Evolutionary conservation across 73 alveolate species (phyloP).

Genomic region (Paraurostyla sp.): DNA sequence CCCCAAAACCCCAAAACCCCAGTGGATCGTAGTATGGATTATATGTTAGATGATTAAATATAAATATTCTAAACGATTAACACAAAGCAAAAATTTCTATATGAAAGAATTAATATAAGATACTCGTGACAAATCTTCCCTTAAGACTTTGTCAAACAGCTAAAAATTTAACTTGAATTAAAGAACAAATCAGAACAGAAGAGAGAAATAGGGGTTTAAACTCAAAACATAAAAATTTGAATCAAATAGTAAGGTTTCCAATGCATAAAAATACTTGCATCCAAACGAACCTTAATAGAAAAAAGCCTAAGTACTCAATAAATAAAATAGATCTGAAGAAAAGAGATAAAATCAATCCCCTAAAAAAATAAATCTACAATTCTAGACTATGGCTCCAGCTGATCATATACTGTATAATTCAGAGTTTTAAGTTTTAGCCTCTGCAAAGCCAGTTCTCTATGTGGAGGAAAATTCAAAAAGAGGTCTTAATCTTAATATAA

Average conservation of each 20-base stretch:
- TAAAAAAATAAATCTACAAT: too few relatives aligned
- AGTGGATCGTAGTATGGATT: not conserved
- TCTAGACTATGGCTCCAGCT: not conserved
- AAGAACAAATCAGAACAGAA: not conserved
- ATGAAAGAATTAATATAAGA: conserved; percentile 21
- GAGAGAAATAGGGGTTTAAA: conserved; percentile 11
- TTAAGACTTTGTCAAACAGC: not conserved
- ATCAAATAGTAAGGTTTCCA: not conserved
- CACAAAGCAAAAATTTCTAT: conserved; percentile 20
- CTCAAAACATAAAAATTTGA: not conserved
- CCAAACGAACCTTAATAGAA: not conserved
- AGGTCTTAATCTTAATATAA: too few relatives aligned
- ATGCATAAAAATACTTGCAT: not conserved
- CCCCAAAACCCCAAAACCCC: conserved; percentile 46
- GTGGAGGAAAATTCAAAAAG: conserved; percentile 23
- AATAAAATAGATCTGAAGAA: not conserved
- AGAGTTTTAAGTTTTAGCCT: conserved; percentile 6
- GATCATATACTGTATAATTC: not conserved
- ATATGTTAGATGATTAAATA: conserved; percentile 39
- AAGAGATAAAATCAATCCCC: not conserved
- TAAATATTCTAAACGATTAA: conserved; percentile 45
- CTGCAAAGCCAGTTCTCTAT: conserved; percentile 11
- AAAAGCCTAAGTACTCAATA: not conserved
- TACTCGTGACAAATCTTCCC: not conserved
- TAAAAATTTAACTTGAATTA: not conserved